Evolutionary conservation across 148 eudicot genomes (phyloP).

Genomic region (Selenicereus undatus): DNA sequence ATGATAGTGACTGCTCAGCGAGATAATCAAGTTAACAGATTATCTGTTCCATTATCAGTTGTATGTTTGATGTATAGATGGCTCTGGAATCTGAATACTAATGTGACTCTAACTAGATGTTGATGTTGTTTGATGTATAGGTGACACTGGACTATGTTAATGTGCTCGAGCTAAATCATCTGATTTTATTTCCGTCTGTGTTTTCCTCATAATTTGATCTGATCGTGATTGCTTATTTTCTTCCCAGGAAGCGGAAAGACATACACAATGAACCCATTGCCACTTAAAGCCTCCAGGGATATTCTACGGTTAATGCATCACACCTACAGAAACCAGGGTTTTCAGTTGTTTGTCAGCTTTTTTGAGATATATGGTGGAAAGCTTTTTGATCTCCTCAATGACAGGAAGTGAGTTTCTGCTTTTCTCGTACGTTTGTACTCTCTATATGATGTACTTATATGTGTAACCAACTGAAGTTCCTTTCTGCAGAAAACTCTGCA

Average conservation of each 20-base stretch:
- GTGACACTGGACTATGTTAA: not conserved
- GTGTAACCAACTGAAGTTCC: slow-evolving; percentile 12
- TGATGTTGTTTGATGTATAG: not conserved
- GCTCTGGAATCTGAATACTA: not conserved
- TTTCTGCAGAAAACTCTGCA: slow-evolving; percentile 74
- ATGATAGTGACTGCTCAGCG: not conserved
- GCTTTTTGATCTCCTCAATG: slow-evolving; percentile 89
- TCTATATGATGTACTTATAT: not conserved
- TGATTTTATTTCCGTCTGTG: not conserved
- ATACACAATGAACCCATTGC: slow-evolving; percentile 95
- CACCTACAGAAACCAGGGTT: slow-evolving; percentile 89
- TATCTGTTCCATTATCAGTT: not conserved
- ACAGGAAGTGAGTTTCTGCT: slow-evolving; percentile 65
- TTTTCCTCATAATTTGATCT: slow-evolving; percentile 6
- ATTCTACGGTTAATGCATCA: slow-evolving; percentile 87
- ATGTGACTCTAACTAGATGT: not conserved
- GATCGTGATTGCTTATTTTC: slow-evolving; percentile 15
- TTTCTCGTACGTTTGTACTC: not conserved
- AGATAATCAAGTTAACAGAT: not conserved
- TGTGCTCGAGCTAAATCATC: not conserved
- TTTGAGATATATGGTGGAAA: slow-evolving; percentile 99
- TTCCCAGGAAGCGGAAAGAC: slow-evolving; percentile 95
- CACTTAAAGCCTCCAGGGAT: slow-evolving; percentile 84
- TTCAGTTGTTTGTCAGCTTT: slow-evolving; percentile 88
- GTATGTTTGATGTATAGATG: not conserved